Evolutionary conservation across 2,329 filamentous ascomycete genomes (phyloP).

Genomic region (Aspergillus tubingensis): DNA sequence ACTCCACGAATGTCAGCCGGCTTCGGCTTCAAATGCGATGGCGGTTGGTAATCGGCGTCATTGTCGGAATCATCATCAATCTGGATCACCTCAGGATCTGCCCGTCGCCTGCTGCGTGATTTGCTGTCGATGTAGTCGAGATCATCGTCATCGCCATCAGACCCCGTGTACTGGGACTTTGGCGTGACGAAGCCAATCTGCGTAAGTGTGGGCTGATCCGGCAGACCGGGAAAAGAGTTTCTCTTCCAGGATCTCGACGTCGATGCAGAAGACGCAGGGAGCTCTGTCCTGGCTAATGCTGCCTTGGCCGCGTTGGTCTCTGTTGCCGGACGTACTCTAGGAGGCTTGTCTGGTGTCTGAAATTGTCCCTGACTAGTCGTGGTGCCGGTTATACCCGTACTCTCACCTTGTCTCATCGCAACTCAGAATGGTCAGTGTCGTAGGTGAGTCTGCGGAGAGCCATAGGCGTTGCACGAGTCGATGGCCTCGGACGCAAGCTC

Average conservation of each 20-base stretch:
- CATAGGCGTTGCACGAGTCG: constrained; percentile 15
- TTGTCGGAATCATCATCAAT: constrained; percentile 29
- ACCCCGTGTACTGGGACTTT: constrained; percentile 16
- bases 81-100: constrained; percentile 25
- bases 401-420: constrained; percentile 33
- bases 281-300: constrained; percentile 16
- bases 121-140: constrained; percentile 34
- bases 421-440: constrained; percentile 10
- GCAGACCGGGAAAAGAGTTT: constrained; percentile 20
- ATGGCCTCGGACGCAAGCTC: not conserved
- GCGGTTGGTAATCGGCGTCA: constrained; percentile 25
- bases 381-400: constrained; percentile 16
- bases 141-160: constrained; percentile 25
- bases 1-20: constrained; percentile 10
- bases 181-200: constrained; percentile 44
- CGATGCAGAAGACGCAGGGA: constrained; percentile 19
- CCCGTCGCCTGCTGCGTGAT: not conserved
- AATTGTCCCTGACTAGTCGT: constrained; percentile 20
- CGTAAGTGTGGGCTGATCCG: constrained; percentile 43
- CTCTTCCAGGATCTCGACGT: constrained; percentile 24
- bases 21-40: constrained; percentile 12
- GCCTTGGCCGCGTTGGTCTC: constrained; percentile 21
- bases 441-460: constrained; percentile 5
- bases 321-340: constrained; percentile 12
- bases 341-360: constrained; percentile 25